phyloP scores from a whole-genome alignment of 768 basidiomycete species.

The Boletus bicolor region DNA sequence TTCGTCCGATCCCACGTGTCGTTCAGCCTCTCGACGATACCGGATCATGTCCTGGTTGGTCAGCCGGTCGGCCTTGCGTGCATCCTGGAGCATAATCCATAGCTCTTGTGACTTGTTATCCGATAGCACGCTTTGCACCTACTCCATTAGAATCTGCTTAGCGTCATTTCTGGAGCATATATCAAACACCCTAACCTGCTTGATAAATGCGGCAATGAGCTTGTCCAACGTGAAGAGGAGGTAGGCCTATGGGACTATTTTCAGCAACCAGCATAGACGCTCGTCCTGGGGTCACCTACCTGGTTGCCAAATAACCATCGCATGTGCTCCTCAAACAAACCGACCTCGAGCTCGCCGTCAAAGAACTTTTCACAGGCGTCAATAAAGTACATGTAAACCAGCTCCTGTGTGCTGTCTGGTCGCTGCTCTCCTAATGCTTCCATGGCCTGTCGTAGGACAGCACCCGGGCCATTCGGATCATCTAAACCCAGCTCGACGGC shows the following conservation, averaged over 20 bases:
- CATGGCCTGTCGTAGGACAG: slow-evolving; percentile 61
- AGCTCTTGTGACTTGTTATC: slow-evolving; percentile 88
- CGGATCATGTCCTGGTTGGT: slow-evolving; percentile 66
- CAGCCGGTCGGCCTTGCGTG: slow-evolving; percentile 50
- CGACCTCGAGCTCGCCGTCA: slow-evolving; percentile 87
- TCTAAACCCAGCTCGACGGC: slow-evolving; percentile 83
- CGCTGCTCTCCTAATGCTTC: slow-evolving; percentile 54
- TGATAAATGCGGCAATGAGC: slow-evolving; percentile 81
- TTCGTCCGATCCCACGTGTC: slow-evolving; percentile 69
- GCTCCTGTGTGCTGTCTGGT: slow-evolving; percentile 48
- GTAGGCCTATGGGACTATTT: slow-evolving; percentile 65
- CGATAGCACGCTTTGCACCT: slow-evolving; percentile 84
- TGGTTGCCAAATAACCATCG: slow-evolving; percentile 90
- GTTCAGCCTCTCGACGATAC: slow-evolving; percentile 79
- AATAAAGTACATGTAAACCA: slow-evolving; percentile 85
- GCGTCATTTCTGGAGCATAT: neutral
- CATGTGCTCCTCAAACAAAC: slow-evolving; percentile 94
- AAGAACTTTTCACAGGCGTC: slow-evolving; percentile 92
- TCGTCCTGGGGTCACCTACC: slow-evolving; percentile 39
- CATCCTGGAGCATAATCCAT: slow-evolving; percentile 68
- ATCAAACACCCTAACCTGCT: slow-evolving; percentile 60
- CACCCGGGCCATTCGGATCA: slow-evolving; percentile 73
- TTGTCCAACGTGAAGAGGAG: slow-evolving; percentile 93
- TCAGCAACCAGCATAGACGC: slow-evolving; percentile 1
- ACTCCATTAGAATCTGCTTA: slow-evolving; percentile 2